Evolutionary conservation across 768 basidiomycete genomes (phyloP).

Genomic region (Hericium rajendrae): DNA sequence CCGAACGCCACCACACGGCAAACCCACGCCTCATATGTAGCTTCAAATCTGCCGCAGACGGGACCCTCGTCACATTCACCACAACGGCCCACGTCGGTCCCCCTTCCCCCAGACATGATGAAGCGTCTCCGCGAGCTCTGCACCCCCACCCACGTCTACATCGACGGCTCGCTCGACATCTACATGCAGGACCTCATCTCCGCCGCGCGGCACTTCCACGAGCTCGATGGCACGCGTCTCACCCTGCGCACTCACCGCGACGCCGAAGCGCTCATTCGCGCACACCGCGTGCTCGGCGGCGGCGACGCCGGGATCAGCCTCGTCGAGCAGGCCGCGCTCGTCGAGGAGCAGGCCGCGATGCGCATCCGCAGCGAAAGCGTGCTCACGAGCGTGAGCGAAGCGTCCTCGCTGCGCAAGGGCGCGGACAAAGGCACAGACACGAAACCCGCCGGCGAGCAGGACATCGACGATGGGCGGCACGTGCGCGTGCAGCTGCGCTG

Average conservation of each 20-base stretch:
- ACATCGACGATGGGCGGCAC: neutral
- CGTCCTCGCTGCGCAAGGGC: neutral
- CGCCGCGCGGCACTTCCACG: conserved; percentile 61
- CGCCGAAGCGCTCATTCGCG: conserved; percentile 57
- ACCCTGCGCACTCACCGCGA: conserved; percentile 52
- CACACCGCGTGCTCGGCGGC: conserved; percentile 53
- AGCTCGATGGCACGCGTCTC: conserved; percentile 60
- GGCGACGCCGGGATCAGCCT: conserved; percentile 56
- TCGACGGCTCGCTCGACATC: conserved; percentile 37
- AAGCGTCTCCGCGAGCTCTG: conserved; percentile 20
- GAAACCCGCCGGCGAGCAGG: neutral
- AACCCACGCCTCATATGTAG: conserved; percentile 22
- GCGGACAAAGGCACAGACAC: neutral
- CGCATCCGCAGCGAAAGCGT: neutral
- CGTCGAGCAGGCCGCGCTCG: conserved; percentile 22
- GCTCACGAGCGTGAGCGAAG: neutral
- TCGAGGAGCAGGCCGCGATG: neutral
- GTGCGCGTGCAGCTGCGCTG: conserved; percentile 1
- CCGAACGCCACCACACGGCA: conserved; percentile 23
- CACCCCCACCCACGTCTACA: conserved; percentile 7
- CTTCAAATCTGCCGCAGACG: conserved; percentile 17
- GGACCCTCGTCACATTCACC: conserved; percentile 10
- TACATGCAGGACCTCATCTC: conserved; percentile 69
- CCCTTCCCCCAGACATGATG: conserved; percentile 21
- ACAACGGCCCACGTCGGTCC: neutral